Percentiles rank a stretch among this genome's conserved stretches.
These are phyloP conservation scores for Trichoderma sp. DNA, from an alignment of 2,329 filamentous ascomycete genomes.

Conservation along the genomic window DNA sequence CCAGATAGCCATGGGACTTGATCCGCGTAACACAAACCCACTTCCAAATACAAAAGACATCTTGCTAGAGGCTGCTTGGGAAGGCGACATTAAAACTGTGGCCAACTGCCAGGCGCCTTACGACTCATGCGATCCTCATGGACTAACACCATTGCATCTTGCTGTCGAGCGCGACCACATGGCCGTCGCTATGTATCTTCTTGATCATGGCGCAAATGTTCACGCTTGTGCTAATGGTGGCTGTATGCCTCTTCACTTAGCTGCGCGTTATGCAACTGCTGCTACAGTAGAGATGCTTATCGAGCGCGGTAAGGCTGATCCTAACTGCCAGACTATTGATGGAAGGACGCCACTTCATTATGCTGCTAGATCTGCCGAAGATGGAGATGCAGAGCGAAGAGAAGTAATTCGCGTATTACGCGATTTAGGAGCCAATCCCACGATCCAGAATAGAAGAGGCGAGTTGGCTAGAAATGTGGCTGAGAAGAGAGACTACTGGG, in stretches of 20 bases:
- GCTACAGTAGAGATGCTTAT: slow-evolving; percentile 37
- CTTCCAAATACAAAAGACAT: slow-evolving; percentile 27
- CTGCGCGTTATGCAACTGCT: slow-evolving; percentile 33
- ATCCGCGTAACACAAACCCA: not conserved
- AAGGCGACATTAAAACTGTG: slow-evolving; percentile 33
- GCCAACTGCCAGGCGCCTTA: slow-evolving; percentile 28
- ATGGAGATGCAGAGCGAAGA: slow-evolving; percentile 34
- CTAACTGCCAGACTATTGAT: slow-evolving; percentile 32
- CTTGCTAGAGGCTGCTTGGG: slow-evolving; percentile 38
- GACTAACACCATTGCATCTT: slow-evolving; percentile 35
- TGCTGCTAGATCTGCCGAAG: slow-evolving; percentile 33
- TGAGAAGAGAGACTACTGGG: slow-evolving; percentile 36
- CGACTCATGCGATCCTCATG: slow-evolving; percentile 32
- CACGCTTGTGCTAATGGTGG: slow-evolving; percentile 34
- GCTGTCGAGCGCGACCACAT: slow-evolving; percentile 36
- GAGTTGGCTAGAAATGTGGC: slow-evolving; percentile 35
- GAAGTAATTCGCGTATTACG: slow-evolving; percentile 35
- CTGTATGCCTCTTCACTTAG: slow-evolving; percentile 36
- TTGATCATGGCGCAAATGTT: slow-evolving; percentile 32
- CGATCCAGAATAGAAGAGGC: slow-evolving; percentile 30
- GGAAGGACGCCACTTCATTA: slow-evolving; percentile 38
- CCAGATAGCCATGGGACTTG: no score
- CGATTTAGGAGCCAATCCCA: slow-evolving; percentile 35
- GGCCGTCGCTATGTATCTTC: slow-evolving; percentile 37
- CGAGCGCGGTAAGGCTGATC: slow-evolving; percentile 34